Percentiles rank a stretch among this genome's conserved stretches.
Evolutionary conservation across 179 eudicot species (phyloP).

Genomic region (Camellia oleifera): DNA sequence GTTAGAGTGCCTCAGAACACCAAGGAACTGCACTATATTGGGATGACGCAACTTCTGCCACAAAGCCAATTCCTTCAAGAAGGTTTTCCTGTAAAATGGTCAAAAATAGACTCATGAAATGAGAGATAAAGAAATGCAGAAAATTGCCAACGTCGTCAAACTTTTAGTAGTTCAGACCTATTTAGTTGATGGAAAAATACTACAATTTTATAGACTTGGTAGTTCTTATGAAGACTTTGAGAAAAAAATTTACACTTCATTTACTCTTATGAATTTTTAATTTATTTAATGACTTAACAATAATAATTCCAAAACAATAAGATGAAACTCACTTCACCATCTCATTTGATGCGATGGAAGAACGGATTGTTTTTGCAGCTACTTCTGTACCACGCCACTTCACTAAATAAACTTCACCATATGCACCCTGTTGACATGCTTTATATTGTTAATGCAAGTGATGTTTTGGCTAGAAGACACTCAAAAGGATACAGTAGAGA

Average conservation of each 20-base stretch:
- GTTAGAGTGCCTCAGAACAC: constrained; percentile 37
- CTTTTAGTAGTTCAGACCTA: background rate
- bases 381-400: constrained; percentile 52
- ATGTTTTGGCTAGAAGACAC: background rate
- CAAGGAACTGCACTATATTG: constrained; percentile 48
- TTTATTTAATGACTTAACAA: too few species aligned
- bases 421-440: constrained; percentile 34
- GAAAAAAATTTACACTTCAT: too few species aligned
- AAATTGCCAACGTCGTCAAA: background rate
- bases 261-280: too few species aligned
- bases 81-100: constrained; percentile 28
- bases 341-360: constrained; percentile 44
- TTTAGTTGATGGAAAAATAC: background rate
- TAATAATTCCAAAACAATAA: background rate
- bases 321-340: constrained; percentile 34
- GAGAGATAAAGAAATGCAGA: background rate
- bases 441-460: constrained; percentile 13
- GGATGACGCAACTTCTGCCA: constrained; percentile 49
- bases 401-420: constrained; percentile 43
- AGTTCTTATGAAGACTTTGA: background rate
- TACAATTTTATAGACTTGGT: background rate
- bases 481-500: background rate
- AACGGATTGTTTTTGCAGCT: constrained; percentile 49
- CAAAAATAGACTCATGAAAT: background rate
- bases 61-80: constrained; percentile 39